Base-by-base conservation (phyloP, 805 yeast species). In the Hermanozyma aechmeae region DNA sequence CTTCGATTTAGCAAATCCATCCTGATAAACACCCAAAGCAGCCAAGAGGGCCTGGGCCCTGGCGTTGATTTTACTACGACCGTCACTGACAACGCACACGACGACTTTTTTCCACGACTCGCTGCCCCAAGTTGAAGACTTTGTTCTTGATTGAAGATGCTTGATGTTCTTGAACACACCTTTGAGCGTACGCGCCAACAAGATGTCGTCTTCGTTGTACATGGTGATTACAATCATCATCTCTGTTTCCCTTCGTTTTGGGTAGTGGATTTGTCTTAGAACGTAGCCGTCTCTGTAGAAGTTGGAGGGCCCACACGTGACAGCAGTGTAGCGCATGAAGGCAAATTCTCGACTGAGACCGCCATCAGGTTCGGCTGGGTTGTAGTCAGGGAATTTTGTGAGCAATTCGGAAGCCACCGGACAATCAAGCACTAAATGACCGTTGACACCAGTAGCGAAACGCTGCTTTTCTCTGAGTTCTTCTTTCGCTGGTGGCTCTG, bases 401-500 rank as follows among this genome's bases (percentile, higher is more conserved):
- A 18, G 14, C 21, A 53, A 44, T 16, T 40, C 42, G 17, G 73
- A 70, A n/a, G 93, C 76, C 1, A 85, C 87, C 8, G 94, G 95
- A 48, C 94, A 85, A 54, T 85, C 95, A 34, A 85, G 67, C 19
- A 85, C 83, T 48, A 85, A 69, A 47, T 85, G 85, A 32, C 95
- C 95, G 32, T 63, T 57, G 32, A 52, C 50, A 19, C 66, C 66
- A 3, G 25, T 12, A 21, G n/a, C n/a, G n/a, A n/a, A n/a, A n/a
- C n/a, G n/a, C n/a, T n/a, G n/a, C n/a, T n/a, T n/a, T n/a, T n/a
- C n/a, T n/a, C n/a, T n/a, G n/a, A n/a, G n/a, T 11, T 30, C 43
- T 25, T 51, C 63, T 8, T 8, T 8, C 21, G 21, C 10, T 18
- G 21, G 21, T 11, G 15, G 15, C 16, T 28, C 22, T n/a, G n/a